Percentiles rank a stretch among this genome's conserved stretches.
These are phyloP conservation scores for Podospora bellae-mahoneyi DNA, from an alignment of 495 filamentous ascomycete genomes.

Conservation along the genomic window DNA sequence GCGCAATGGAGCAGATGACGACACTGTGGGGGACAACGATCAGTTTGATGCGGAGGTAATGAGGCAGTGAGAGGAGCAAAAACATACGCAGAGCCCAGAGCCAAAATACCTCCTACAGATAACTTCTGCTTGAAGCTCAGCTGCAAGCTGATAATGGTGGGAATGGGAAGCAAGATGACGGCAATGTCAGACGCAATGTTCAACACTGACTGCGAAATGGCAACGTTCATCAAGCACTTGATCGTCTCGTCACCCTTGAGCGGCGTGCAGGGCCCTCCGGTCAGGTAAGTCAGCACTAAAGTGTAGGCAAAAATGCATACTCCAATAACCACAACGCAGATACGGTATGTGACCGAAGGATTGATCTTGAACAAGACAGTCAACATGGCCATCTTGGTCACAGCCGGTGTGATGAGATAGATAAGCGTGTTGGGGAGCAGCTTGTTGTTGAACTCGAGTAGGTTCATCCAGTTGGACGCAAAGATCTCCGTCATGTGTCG, in stretches of 20 bases:
- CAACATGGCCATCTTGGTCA: conserved; percentile 27
- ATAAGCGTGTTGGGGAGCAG: conserved; percentile 23
- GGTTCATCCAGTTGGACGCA: conserved; percentile 3
- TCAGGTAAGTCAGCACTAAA: conserved; percentile 19
- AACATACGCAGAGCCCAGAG: conserved; percentile 25
- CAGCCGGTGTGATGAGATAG: conserved; percentile 24
- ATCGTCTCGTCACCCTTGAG: conserved; percentile 9
- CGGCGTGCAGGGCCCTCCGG: conserved; percentile 23
- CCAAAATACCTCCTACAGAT: conserved; percentile 19
- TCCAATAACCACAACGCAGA: conserved; percentile 16
- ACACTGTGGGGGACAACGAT: conserved; percentile 2
- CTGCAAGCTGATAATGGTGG: conserved; percentile 34
- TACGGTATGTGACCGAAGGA: conserved; percentile 15
- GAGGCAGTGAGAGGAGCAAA: not conserved
- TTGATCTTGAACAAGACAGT: conserved; percentile 22
- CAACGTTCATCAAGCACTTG: conserved; percentile 25
- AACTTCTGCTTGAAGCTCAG: conserved; percentile 20
- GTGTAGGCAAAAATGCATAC: conserved; percentile 22
- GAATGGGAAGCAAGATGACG: conserved; percentile 41
- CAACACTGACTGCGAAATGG: conserved; percentile 36
- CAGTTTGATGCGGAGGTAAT: not conserved
- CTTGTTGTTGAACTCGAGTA: conserved; percentile 16
- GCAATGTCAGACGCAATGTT: conserved; percentile 42
- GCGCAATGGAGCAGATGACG: conserved; percentile 27
- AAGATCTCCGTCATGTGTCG: conserved; percentile 14